phyloP scores from a whole-genome alignment of 192 early-diverging fungal species.

The Rhizophagus clarus region DNA sequence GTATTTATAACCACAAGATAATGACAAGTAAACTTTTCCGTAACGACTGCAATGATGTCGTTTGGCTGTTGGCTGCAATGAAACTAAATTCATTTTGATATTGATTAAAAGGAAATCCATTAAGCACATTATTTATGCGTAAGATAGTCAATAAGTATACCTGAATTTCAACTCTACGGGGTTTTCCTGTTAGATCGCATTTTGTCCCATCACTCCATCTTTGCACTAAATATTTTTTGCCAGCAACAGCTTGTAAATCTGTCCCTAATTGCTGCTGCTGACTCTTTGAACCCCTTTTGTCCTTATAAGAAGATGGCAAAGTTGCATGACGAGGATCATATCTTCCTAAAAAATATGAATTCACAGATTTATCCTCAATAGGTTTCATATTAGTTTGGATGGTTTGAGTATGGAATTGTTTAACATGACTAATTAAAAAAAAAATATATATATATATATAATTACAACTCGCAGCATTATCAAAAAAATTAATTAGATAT shows the following conservation, averaged over 20 bases:
- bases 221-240: constrained; percentile 66
- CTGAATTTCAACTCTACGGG: constrained; percentile 74
- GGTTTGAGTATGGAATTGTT: constrained; percentile 58
- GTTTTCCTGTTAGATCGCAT: constrained; percentile 73
- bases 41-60: constrained; percentile 66
- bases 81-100: constrained; percentile 52
- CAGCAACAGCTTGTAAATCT: constrained; percentile 43
- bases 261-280: constrained; percentile 32
- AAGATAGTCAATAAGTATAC: constrained; percentile 26
- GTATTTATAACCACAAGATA: constrained; percentile 83
- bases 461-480: neutral
- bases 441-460: neutral
- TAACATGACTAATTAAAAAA: constrained; percentile 42
- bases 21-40: constrained; percentile 69
- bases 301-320: constrained; percentile 30
- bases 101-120: neutral
- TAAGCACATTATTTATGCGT: neutral
- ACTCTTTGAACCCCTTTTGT: constrained; percentile 11
- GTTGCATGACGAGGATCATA: constrained; percentile 32
- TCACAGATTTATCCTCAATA: constrained; percentile 27
- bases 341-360: constrained; percentile 32
- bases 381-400: neutral
- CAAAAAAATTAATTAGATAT: neutral
- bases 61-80: constrained; percentile 67
- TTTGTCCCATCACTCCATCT: constrained; percentile 72